A percentile compares a stretch with the other conserved stretches of the same genome.
phyloP scores from a whole-genome alignment of 768 basidiomycete species.

The Gloeopeniophorella convolvens region DNA sequence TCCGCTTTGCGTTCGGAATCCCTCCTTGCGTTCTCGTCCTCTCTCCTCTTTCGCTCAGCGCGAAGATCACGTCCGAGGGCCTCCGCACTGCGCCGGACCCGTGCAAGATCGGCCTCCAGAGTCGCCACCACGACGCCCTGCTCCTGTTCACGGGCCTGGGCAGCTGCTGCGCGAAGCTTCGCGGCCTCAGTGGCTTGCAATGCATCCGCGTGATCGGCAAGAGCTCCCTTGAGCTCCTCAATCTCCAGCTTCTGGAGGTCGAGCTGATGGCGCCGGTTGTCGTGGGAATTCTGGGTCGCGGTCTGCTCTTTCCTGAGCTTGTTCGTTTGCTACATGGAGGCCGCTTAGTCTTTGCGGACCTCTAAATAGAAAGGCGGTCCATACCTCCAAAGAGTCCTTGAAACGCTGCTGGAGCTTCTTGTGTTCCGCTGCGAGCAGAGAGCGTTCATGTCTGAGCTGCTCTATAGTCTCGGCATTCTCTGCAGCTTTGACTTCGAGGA shows the following conservation, averaged over 20 bases:
- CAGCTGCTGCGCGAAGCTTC: conserved; percentile 39
- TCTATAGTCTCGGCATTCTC: conserved; percentile 69
- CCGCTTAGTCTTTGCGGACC: background rate
- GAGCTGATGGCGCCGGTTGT: conserved; percentile 65
- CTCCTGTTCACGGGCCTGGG: conserved; percentile 55
- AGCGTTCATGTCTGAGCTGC: conserved; percentile 70
- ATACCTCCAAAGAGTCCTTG: conserved; percentile 59
- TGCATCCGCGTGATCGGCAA: conserved; percentile 53
- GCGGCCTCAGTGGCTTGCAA: conserved; percentile 60
- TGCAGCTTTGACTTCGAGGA: conserved; percentile 57
- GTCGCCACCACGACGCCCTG: conserved; percentile 53
- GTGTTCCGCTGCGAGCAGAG: conserved; percentile 60
- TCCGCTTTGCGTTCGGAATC: conserved; percentile 42
- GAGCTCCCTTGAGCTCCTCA: conserved; percentile 63
- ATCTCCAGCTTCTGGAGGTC: conserved; percentile 68
- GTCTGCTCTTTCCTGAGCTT: conserved; percentile 57
- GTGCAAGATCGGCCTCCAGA: conserved; percentile 67
- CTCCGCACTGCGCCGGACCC: conserved; percentile 72
- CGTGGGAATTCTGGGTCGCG: conserved; percentile 58
- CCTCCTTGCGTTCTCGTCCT: conserved; percentile 47
- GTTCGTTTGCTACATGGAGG: conserved; percentile 44
- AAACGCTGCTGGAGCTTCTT: conserved; percentile 67
- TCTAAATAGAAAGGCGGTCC: conserved; percentile 18
- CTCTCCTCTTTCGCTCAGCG: conserved; percentile 58
- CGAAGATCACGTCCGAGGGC: conserved; percentile 74